Percentiles rank a stretch among this genome's conserved stretches.
Conservation (phyloP, 2,329 filamentous ascomycete genomes). For the Fusarium acutatum region DNA sequence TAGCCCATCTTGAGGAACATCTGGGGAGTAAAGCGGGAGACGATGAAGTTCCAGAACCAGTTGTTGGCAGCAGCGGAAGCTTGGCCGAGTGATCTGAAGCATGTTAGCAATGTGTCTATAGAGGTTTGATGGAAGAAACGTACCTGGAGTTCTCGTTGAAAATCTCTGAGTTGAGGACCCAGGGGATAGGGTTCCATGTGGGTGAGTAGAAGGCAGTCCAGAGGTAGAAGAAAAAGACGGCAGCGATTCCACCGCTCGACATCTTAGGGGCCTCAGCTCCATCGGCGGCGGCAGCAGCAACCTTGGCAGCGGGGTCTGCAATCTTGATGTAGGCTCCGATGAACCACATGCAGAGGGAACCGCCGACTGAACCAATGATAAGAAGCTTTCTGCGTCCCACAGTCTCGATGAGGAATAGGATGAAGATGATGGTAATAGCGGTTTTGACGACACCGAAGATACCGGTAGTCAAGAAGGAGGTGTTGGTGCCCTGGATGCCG, state of each 20-base stretch:
- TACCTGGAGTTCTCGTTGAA: conserved; percentile 68
- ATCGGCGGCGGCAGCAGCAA: conserved; percentile 43
- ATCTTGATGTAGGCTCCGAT: conserved; percentile 58
- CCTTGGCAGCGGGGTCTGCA: conserved; percentile 55
- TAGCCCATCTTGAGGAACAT: conserved; percentile 68
- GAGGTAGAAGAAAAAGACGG: conserved; percentile 72
- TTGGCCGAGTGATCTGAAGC: conserved; percentile 66
- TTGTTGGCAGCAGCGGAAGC: conserved; percentile 76
- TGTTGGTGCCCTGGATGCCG: conserved; percentile 56
- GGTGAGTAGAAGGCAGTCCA: conserved; percentile 71
- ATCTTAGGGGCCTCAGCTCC: conserved; percentile 2
- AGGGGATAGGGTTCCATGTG: conserved; percentile 77
- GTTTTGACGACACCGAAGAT: conserved; percentile 83
- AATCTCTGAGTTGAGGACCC: conserved; percentile 80
- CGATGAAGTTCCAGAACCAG: conserved; percentile 77
- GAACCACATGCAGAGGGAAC: conserved; percentile 73
- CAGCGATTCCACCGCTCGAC: conserved; percentile 66
- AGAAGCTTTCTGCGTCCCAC: conserved; percentile 64
- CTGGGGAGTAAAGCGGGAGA: conserved; percentile 73
- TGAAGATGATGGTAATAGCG: conserved; percentile 71
- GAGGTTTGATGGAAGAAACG: accelerated
- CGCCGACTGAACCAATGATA: conserved; percentile 67
- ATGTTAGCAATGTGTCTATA: neutral
- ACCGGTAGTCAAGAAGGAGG: conserved; percentile 68
- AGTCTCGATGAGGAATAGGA: conserved; percentile 73